These are phyloP conservation scores for Pseudocercospora ulei DNA, from an alignment of 2,329 filamentous ascomycete genomes.

Conservation along the genomic window DNA sequence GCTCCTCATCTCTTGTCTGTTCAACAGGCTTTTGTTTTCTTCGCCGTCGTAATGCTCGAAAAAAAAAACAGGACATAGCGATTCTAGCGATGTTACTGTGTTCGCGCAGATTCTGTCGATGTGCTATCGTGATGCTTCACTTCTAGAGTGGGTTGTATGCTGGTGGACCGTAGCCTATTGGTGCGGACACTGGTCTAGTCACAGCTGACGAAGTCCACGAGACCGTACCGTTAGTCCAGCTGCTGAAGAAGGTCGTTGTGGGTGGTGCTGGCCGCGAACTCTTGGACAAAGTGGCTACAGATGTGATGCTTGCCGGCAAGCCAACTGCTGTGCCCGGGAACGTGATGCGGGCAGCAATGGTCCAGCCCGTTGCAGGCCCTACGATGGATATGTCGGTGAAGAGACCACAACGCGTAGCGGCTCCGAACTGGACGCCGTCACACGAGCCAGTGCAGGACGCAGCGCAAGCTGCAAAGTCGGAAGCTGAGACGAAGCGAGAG, in stretches of 20 bases:
- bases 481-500: conserved; percentile 18
- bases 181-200: conserved; percentile 1
- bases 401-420: conserved; percentile 20
- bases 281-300: conserved; percentile 1
- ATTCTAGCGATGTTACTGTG: conserved; percentile 1
- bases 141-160: conserved; percentile 3
- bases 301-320: conserved; percentile 9
- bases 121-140: background rate
- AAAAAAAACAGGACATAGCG: conserved; percentile 2
- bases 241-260: conserved; percentile 1
- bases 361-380: conserved; percentile 19
- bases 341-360: conserved; percentile 18
- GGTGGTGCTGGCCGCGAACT: background rate
- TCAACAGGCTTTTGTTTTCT: conserved; percentile 9
- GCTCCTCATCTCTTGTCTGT: conserved; percentile 10
- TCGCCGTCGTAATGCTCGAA: background rate
- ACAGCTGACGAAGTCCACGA: conserved; percentile 7
- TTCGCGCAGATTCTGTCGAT: background rate
- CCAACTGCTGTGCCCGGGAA: conserved; percentile 8
- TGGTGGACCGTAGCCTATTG: conserved; percentile 1
- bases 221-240: conserved; percentile 6
- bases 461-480: conserved; percentile 19
- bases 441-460: conserved; percentile 22
- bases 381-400: conserved; percentile 21
- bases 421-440: conserved; percentile 22